Evolutionary conservation across 495 filamentous ascomycete species (phyloP).

Genomic region (Amniculicola lignicola): DNA sequence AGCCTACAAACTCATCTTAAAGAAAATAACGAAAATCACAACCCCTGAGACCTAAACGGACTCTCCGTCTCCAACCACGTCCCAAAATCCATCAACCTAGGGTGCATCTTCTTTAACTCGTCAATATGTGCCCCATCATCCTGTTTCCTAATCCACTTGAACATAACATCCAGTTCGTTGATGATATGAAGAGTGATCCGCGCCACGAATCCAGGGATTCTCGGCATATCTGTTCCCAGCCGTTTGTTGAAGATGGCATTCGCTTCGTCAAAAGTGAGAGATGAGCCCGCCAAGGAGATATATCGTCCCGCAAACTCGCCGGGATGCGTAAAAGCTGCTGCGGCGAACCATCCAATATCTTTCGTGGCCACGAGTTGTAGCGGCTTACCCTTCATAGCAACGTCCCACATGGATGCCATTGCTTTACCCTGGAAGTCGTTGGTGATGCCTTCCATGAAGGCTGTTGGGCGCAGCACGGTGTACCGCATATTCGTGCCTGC

Average conservation of each 20-base stretch:
- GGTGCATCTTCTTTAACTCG: slow-evolving; percentile 50
- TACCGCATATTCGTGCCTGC: slow-evolving; percentile 46
- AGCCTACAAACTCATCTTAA: no score
- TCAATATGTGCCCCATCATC: slow-evolving; percentile 59
- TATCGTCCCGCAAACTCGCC: slow-evolving; percentile 46
- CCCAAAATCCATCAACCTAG: slow-evolving; percentile 56
- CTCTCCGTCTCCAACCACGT: slow-evolving; percentile 61
- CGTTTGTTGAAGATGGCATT: slow-evolving; percentile 50
- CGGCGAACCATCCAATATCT: slow-evolving; percentile 65
- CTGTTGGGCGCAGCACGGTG: slow-evolving; percentile 50
- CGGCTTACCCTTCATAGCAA: slow-evolving; percentile 46
- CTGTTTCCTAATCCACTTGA: slow-evolving; percentile 58
- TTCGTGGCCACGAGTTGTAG: slow-evolving; percentile 57
- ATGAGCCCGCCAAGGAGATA: slow-evolving; percentile 57
- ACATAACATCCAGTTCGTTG: slow-evolving; percentile 58
- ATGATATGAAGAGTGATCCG: slow-evolving; percentile 43
- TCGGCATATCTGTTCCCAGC: slow-evolving; percentile 50
- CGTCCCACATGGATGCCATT: slow-evolving; percentile 53
- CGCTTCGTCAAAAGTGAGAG: slow-evolving; percentile 52
- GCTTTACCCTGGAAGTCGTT: slow-evolving; percentile 58
- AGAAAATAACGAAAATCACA: no score
- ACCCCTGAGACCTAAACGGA: no score
- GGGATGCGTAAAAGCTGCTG: slow-evolving; percentile 54
- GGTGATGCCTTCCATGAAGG: slow-evolving; percentile 64
- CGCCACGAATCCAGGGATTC: slow-evolving; percentile 33